These are phyloP conservation scores for Trichophaea hybrida DNA, from an alignment of 2,329 filamentous ascomycete species.

Conservation along the genomic window DNA sequence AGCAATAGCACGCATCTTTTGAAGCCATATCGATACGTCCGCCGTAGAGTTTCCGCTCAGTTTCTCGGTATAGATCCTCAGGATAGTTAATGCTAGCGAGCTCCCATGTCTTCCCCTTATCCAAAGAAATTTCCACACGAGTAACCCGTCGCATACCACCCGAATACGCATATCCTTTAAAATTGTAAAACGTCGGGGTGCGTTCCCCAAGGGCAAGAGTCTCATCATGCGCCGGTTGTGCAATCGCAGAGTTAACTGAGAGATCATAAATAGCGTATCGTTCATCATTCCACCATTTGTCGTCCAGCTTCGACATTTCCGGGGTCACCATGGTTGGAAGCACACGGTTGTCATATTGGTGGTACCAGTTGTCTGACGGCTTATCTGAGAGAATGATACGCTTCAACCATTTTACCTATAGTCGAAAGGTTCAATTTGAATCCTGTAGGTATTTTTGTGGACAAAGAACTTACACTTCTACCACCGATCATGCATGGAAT, in stretches of 20 bases:
- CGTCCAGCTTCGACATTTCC: slow-evolving; percentile 38
- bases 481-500: slow-evolving; percentile 88
- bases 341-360: slow-evolving; percentile 85
- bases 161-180: slow-evolving; percentile 73
- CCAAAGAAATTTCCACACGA: slow-evolving; percentile 66
- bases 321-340: slow-evolving; percentile 75
- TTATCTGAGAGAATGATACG: slow-evolving; percentile 60
- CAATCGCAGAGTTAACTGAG: slow-evolving; percentile 71
- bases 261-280: slow-evolving; percentile 87
- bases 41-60: slow-evolving; percentile 52
- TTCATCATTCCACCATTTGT: slow-evolving; percentile 76
- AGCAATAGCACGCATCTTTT: slow-evolving; percentile 73
- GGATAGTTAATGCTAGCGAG: slow-evolving; percentile 66
- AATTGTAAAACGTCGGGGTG: slow-evolving; percentile 42
- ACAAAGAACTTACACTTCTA: slow-evolving; percentile 47
- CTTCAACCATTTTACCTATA: slow-evolving; percentile 60
- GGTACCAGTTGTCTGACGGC: slow-evolving; percentile 88
- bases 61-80: slow-evolving; percentile 58
- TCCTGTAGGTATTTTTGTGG: no score
- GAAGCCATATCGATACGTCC: slow-evolving; percentile 66
- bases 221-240: slow-evolving; percentile 58
- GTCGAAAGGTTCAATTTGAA: no score
- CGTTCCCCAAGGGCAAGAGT: slow-evolving; percentile 1
- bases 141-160: slow-evolving; percentile 76
- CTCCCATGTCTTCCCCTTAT: slow-evolving; percentile 67